Base-by-base conservation (phyloP, 2,329 filamentous ascomycete genomes). In the Ceratocystis colombiana region DNA sequence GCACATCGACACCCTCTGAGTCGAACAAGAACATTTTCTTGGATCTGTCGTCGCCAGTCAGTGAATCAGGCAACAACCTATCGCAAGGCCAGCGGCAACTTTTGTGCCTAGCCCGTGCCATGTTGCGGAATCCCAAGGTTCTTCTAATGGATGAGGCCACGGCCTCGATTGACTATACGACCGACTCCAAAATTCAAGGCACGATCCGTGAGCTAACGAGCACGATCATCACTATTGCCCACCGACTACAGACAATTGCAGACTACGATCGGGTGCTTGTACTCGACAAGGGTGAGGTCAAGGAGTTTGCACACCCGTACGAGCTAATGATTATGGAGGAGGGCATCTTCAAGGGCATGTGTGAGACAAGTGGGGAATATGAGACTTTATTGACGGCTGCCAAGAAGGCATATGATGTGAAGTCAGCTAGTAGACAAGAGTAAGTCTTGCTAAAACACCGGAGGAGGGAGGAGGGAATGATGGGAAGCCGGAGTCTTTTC, bases 91-190 rank as follows among this genome's bases (percentile, higher is more conserved):
- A 99, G 75, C 86, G 94, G 6, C 94, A 99, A 76, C 86, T 99
- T 8, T 80, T 99, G 66, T 99, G 94, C 73, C 84, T 99, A 8
- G 94, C 93, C 0, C 87, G 94, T 66, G 94, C 94, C 0, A 84
- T 99, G 70, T 87, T 99, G 69, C 96, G 96, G 77, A 84, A 85
- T 44, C 92, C 94, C 0, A 92, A 89, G 70, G 91, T 99, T 1
- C 80, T 99, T n/a, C 88, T 99, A 73, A 97, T 99, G 94, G 94
- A 99, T 75, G 94, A 99, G 79, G 94, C 94, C 0, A 99, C 94
- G 0, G 94, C 94, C 0, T 96, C 90, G 0, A 97, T 99, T 72
- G 94, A 99, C 77, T 97, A 97, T 76, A 88, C 87, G 4, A 99
- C 94, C 1, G 94, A 99, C 72, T 82, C 87, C 62, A 96, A 96